phyloP scores from a whole-genome alignment of 73 alveolate species.

The Tetrahymena thermophila region DNA sequence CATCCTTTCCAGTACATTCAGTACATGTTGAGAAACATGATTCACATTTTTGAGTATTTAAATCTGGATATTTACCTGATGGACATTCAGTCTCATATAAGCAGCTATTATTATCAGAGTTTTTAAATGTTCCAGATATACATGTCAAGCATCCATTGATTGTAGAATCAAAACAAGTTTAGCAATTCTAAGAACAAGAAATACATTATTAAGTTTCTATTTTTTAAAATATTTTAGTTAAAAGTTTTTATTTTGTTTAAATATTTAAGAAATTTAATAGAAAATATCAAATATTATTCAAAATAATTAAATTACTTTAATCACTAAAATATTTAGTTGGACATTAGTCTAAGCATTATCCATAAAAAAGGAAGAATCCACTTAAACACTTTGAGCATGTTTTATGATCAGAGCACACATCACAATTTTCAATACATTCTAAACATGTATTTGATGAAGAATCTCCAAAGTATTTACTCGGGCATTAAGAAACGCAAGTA shows the following conservation, averaged over 20 bases:
- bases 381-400: neutral
- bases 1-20: neutral
- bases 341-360: neutral
- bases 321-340: neutral
- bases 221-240: no score
- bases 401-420: neutral
- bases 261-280: no score
- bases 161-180: conserved; percentile 5
- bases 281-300: no score
- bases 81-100: neutral
- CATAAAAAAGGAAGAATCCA: neutral
- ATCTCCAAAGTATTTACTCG: neutral
- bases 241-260: no score
- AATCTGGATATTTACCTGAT: neutral
- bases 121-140: neutral
- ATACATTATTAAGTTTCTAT: neutral
- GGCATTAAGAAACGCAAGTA: neutral
- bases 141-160: conserved; percentile 9
- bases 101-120: neutral
- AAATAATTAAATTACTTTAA: neutral
- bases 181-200: conserved; percentile 5
- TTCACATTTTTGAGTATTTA: neutral
- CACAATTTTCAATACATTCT: neutral
- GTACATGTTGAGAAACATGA: conserved; percentile 11
- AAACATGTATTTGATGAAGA: neutral